Base-by-base conservation (phyloP, 140 eudicot species). In the Senecio squalidus region DNA sequence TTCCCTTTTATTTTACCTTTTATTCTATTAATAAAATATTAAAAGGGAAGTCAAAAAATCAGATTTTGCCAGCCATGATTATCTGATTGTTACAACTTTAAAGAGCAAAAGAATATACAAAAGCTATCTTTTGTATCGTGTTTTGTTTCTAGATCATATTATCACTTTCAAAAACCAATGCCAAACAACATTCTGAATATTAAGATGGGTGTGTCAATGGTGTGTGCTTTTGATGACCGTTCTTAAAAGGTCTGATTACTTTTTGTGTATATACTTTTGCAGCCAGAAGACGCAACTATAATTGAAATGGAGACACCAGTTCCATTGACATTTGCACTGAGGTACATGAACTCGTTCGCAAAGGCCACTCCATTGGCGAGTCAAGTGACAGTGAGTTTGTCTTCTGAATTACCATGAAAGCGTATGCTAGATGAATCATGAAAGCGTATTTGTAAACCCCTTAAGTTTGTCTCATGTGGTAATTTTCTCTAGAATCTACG, bases 241-340 rank as follows among this genome's bases (percentile, higher is more conserved):
- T 6, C 20, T 40, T 5, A 2, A 9, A n/a, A 23, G 2, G 3
- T 52, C 55, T 20, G 5, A 21, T 49, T 27, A 49, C 43, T 15
- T 36, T 33, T 59, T 45, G 18, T 67, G 41, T 36, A 26, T 40
- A 2, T 18, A 74, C 39, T 16, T 62, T 26, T 69, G 55, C 78
- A 83, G 86, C 92, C 92, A 9, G 92, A 83, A 63, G 92, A 83
- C n/a, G 83, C 81, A 30, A 83, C 92, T 7, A 73, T 83, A 9
- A 76, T 83, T 2, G 92, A 83, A 69, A 83, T 83, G 84, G 44
- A 80, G 58, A 66, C 83, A 55, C 73, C 83, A 3, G 84, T 83
- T 34, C 66, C 82, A 6, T 55, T 78, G 60, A 82, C 85, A 22
- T 82, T 82, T 61, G 85, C 90, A 2, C 70, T 82, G 48, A 68